Evolutionary conservation across 106 monocot species (phyloP).

Genomic region (Triglochin maritima): DNA sequence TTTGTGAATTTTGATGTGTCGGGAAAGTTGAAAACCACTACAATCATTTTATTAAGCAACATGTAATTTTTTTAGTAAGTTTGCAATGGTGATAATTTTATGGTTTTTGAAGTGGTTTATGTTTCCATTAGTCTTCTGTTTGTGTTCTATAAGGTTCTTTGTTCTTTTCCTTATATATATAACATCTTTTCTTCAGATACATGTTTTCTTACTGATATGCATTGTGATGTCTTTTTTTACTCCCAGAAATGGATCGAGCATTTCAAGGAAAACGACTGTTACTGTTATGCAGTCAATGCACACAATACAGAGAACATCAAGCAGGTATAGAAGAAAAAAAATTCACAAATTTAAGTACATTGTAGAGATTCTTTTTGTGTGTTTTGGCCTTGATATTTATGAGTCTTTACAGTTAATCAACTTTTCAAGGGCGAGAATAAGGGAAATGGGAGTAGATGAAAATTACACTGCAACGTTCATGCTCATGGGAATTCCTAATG

Average conservation of each 20-base stretch:
- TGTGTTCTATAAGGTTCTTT: too few relatives aligned
- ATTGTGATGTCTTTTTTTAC: neutral
- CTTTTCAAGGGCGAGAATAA: conserved; percentile 27
- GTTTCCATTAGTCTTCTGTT: too few relatives aligned
- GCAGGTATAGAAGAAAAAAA: conserved; percentile 29
- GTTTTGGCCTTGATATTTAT: neutral
- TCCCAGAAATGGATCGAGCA: conserved; percentile 53
- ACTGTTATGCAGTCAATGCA: conserved; percentile 50
- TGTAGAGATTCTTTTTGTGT: neutral
- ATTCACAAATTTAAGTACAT: neutral
- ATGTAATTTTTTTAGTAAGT: too few relatives aligned
- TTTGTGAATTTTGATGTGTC: too few relatives aligned
- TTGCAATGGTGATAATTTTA: too few relatives aligned
- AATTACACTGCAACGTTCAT: conserved; percentile 49
- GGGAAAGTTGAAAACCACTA: too few relatives aligned
- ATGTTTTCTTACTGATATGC: too few relatives aligned
- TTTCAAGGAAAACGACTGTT: conserved; percentile 29
- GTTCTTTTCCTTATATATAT: too few relatives aligned
- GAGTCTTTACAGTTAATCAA: conserved; percentile 46
- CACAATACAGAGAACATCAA: conserved; percentile 64
- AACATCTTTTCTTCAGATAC: too few relatives aligned
- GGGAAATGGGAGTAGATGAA: conserved; percentile 34
- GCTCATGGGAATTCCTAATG: conserved; percentile 78
- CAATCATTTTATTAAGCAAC: too few relatives aligned
- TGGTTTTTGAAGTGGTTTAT: too few relatives aligned